Percentiles rank a stretch among this genome's conserved stretches.
phyloP scores from a whole-genome alignment of 2,329 filamentous ascomycete genomes.

The Aspergillus floridensis region DNA sequence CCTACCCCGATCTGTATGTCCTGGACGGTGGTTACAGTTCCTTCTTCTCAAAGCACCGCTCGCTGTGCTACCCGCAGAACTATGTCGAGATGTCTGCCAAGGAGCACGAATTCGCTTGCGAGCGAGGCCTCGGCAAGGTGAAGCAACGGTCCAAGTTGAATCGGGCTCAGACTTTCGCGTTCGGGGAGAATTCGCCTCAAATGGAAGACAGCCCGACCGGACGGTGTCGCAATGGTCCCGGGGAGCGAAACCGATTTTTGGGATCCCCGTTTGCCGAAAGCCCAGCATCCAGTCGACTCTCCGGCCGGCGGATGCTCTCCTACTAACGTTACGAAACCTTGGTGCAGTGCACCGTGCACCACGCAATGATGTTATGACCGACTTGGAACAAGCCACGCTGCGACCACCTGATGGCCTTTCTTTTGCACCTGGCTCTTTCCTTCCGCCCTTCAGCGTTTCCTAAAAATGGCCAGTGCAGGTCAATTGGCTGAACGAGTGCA shows the following conservation, averaged over 20 bases:
- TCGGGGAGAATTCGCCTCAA: constrained; percentile 66
- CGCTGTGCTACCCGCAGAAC: constrained; percentile 85
- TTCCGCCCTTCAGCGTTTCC: background rate
- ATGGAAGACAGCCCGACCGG: constrained; percentile 65
- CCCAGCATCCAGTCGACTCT: constrained; percentile 33
- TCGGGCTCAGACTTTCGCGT: constrained; percentile 91
- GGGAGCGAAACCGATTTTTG: constrained; percentile 32
- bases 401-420: background rate
- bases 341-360: background rate
- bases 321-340: constrained; percentile 28
- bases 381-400: constrained; percentile 7
- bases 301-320: constrained; percentile 46
- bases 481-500: background rate
- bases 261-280: constrained; percentile 38
- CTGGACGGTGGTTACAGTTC: constrained; percentile 93
- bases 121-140: constrained; percentile 89
- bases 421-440: background rate
- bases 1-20: constrained; percentile 97
- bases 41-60: constrained; percentile 77
- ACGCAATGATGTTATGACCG: constrained; percentile 16
- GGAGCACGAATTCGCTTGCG: constrained; percentile 87
- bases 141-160: constrained; percentile 82
- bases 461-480: constrained; percentile 3
- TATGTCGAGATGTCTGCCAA: constrained; percentile 96
- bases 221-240: constrained; percentile 36